Evolutionary conservation across 2,329 filamentous ascomycete genomes (phyloP), one percentile per base, ranked within the genome.

Genomic region (Paracoccidioides lutzii): DNA sequence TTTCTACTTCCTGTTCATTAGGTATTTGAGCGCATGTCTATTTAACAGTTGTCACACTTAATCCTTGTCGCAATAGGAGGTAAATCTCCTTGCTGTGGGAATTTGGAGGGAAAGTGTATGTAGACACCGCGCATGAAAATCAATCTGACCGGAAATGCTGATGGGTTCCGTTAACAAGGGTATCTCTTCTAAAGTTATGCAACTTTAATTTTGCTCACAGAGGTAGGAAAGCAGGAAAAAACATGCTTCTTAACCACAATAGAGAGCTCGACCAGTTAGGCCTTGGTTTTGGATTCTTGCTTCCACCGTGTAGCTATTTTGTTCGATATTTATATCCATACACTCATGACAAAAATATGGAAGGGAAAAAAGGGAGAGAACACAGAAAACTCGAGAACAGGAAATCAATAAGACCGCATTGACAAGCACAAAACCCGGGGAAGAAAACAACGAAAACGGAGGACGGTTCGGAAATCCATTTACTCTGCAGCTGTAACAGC

Each of bases 401-500:
- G 32, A 64, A 63, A 62, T 64, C 61, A 64, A 49, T 66, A 46
- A 54, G 33, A 54, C 53, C 53, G 43, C 43, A 49, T 40, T 67
- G 49, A 52, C 38, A 38, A 52, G 42, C 49, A 30, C 37, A 37
- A 42, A 52, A 42, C 49, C 49, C 69, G 68, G 67, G 65, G 69
- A 64, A 63, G 63, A 63, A 54, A 60, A 37, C 38, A 53, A 22
- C 22, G 55, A 22, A 46, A 49, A 64, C 61, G 61, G 59, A 64
- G 62, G 43, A 54, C 59, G 43, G 44, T 48, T 49, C 45, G 28
- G 40, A 60, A 62, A 64, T 61, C 63, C 62, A 64, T 72, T 72
- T 72, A 73, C 69, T 73, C 52, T 32, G 52, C 70, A 61, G 71
- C 71, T 67, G 70, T 67, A 61, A 72, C 69, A 65, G 69, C 71